A percentile compares a stretch with the other conserved stretches of the same genome.
Evolutionary conservation across 345 rosid species (phyloP).

Genomic region (Cardamine occulta): DNA sequence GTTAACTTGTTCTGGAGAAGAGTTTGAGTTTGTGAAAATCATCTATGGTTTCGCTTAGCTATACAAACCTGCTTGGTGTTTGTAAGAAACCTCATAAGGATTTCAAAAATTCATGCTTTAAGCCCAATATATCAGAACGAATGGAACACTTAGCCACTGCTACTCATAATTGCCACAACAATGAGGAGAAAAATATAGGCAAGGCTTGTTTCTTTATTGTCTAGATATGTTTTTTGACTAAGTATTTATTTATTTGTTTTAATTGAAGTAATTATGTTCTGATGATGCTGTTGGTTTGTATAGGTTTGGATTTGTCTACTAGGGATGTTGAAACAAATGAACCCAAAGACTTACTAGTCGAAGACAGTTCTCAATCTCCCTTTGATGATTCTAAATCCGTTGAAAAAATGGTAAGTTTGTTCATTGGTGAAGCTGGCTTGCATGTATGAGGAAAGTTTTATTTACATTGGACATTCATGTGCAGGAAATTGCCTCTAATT

Average conservation of each 20-base stretch:
- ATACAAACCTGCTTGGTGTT: constrained; percentile 5
- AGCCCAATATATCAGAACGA: not conserved
- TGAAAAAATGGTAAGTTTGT: not conserved
- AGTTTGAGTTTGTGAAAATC: not conserved
- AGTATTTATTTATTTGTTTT: no score
- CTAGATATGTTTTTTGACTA: not conserved
- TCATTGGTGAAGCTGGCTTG: not conserved
- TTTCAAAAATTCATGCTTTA: not conserved
- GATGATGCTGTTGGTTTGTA: not conserved
- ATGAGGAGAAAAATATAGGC: not conserved
- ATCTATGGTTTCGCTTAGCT: not conserved
- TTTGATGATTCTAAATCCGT: constrained; percentile 4
- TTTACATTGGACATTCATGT: not conserved
- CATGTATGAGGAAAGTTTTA: not conserved
- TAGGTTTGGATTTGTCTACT: constrained; percentile 18
- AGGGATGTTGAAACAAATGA: constrained; percentile 22
- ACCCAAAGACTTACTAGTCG: not conserved
- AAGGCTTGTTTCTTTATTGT: not conserved
- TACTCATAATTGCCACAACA: not conserved
- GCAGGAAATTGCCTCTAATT: not conserved
- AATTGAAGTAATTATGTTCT: not conserved
- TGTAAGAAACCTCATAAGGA: not conserved
- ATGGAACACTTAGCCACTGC: constrained; percentile 15
- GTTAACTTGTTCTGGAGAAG: not conserved
- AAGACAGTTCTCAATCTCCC: constrained; percentile 15